Evolutionary conservation across 1,284 basidiomycete genomes (phyloP), one percentile per base, ranked within the genome.

Genomic region (Malassezia nana): DNA sequence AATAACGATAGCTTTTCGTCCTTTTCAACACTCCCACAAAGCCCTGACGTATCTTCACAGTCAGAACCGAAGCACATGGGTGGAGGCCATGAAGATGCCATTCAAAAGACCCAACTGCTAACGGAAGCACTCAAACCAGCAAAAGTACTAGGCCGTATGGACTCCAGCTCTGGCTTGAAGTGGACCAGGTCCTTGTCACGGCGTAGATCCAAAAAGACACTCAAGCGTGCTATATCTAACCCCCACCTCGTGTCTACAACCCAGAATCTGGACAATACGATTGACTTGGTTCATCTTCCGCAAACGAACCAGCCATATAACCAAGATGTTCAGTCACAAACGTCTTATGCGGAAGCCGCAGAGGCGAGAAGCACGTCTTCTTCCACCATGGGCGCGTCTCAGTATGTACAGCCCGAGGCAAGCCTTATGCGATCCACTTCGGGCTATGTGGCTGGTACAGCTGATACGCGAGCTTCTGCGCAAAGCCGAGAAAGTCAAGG

Each of bases 201-300:
- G 10, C 39, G 46, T 2, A 50, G 47, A 28, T 56, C 54, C 0
- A 56, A 47, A 24, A 50, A 46, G 41, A 42, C 29, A 30, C 49
- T 56, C 2, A 46, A 38, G 18, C 54, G 54, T 20, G 25, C 49
- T 9, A 51, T 56, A 9, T 56, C 54, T 2, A 56, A 56, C 31
- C 54, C 54, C 6, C 47, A 56, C 20, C 29, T 56, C 5, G 38
- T 56, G 0, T 50, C 54, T 13, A 56, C 54, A 2, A 56, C 54
- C 4, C 54, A 56, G 18, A 51, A 49, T 15, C 13, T 56, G 24
- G 54, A 56, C 31, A 51, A 56, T 38, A 20, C 54, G 4, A 49
- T 56, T 15, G 54, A 56, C 33, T 20, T 56, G 5, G 54, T 31
- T 1, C 46, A 50, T 16, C 35, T 56, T 28, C 48, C 54, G 2